Conservation (phyloP, 371 early-diverging fungal genomes). For the Mortierella polycephala region DNA sequence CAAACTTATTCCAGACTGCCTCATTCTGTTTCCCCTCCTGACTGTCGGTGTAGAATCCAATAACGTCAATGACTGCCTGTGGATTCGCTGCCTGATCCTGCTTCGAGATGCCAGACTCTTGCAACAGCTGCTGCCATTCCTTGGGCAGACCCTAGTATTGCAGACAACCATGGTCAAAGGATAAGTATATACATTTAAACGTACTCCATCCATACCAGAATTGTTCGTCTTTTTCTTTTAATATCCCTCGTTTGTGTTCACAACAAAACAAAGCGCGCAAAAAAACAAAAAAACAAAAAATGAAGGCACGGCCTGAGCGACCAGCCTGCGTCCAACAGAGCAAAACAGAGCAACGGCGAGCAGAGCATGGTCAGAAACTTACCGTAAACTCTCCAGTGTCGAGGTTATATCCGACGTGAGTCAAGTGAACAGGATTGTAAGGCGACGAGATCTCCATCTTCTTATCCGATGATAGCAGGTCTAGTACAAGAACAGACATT, state of each 20-base stretch:
- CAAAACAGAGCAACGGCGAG: neutral
- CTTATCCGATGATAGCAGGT: conserved; percentile 71
- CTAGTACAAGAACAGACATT: conserved; percentile 63
- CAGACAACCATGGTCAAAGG: too few relatives aligned
- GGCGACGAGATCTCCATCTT: conserved; percentile 94
- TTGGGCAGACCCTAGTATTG: conserved; percentile 95
- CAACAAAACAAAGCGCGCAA: conserved; percentile 10
- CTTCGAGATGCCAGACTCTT: conserved; percentile 93
- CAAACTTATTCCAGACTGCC: conserved; percentile 92
- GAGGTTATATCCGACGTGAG: conserved; percentile 93
- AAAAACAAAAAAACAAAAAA: conserved; percentile 1
- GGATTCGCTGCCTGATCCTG: conserved; percentile 96
- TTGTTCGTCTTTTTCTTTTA: conserved; percentile 82
- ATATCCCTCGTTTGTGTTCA: conserved; percentile 45
- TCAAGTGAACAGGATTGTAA: conserved; percentile 96
- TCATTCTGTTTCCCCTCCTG: conserved; percentile 72
- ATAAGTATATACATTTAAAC: conserved; percentile 57
- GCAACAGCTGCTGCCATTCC: conserved; percentile 93
- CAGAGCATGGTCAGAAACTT: conserved; percentile 21
- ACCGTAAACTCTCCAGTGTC: conserved; percentile 92
- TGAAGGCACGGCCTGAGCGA: neutral
- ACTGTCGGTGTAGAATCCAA: conserved; percentile 91
- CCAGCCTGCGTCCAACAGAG: conserved; percentile 65
- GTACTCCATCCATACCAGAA: conserved; percentile 79
- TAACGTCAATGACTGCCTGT: conserved; percentile 95